A percentile compares a stretch with the other conserved stretches of the same genome.
phyloP scores from a whole-genome alignment of 208 protist genomes.

The Crithidia sp. region DNA sequence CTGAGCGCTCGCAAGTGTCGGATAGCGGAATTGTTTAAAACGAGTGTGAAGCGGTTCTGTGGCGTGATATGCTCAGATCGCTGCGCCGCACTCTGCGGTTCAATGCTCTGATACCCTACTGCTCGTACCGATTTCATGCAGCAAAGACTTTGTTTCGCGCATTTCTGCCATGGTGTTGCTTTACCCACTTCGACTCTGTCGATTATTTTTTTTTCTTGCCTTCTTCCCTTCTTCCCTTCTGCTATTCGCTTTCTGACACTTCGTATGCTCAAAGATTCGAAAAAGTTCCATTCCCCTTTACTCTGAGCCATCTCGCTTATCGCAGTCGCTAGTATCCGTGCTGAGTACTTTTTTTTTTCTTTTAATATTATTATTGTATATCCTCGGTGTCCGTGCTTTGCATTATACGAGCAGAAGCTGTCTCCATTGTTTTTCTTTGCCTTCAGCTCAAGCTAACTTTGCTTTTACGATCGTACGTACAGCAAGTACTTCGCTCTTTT shows the following conservation, averaged over 20 bases:
- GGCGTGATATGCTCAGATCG: too few species aligned
- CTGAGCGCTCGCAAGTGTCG: too few species aligned
- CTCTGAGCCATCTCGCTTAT: slow-evolving; percentile 6
- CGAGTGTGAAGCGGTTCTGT: too few species aligned
- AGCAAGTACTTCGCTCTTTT: too few species aligned
- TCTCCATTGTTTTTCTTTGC: not conserved
- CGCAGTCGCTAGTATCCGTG: slow-evolving; percentile 1
- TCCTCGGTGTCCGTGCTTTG: not conserved
- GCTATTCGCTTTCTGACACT: not conserved
- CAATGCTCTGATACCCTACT: too few species aligned
- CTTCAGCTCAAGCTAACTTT: too few species aligned
- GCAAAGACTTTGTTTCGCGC: too few species aligned
- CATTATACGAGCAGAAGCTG: not conserved
- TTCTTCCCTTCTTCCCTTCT: slow-evolving; percentile 29
- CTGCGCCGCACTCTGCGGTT: too few species aligned
- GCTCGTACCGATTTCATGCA: too few species aligned
- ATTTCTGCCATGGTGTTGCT: too few species aligned
- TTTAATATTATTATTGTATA: slow-evolving; percentile 4
- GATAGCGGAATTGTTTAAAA: too few species aligned
- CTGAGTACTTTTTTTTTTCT: not conserved
- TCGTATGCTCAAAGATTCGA: not conserved
- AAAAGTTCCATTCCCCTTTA: not conserved
- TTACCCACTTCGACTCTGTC: not conserved
- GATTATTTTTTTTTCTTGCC: slow-evolving; percentile 14
- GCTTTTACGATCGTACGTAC: too few species aligned